Evolutionary conservation across 768 basidiomycete species (phyloP), one percentile per base, ranked within the genome.

Genomic region (Tulasnella sp.): DNA sequence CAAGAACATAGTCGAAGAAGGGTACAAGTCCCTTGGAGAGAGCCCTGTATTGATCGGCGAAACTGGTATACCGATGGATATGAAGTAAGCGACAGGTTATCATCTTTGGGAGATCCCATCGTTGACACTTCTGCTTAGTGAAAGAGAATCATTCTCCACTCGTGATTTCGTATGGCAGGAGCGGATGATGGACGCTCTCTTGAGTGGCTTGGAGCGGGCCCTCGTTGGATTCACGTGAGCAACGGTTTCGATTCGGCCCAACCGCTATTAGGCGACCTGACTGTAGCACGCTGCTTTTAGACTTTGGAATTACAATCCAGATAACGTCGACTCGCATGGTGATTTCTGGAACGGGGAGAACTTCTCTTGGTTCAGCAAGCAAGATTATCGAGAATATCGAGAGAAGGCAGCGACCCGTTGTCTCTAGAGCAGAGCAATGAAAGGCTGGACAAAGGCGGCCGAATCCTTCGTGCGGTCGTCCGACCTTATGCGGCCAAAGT

Each of bases 341-440:
- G 96, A 98, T 81, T 83, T 90, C 81, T 97, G 96, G 96, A 97
- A 96, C 80, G 94, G 93, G 73, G 96, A 99, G 83, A 97, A 96
- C 84, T 98, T 99, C 82, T 95, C 94, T 1, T 97, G 94, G 93
- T 98, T 94, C 86, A 80, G 80, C 58, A 77, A 77, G 31, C 49
- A 77, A 7, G 58, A 64, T 4, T 64, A 64, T 17, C 79, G 71
- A 19, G 74, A 90, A 89, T 80, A 71, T 8, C 58, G 58, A 64
- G 58, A 64, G 31, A 64, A 64, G 15, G 29, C 19, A n/a, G 72
- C 15, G 67, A 64, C 39, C n/a, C 3, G 67, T 78, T 73, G 76
- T 75, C 77, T 1, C 80, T 86, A 0, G 86, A 87, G 11, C 92
- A 93, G 82, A 84, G 84, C 25, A 86, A 89, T 1, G 85, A 87